These are phyloP conservation scores for Silene coronaria DNA, from an alignment of 179 eudicot species.

Conservation along the genomic window DNA sequence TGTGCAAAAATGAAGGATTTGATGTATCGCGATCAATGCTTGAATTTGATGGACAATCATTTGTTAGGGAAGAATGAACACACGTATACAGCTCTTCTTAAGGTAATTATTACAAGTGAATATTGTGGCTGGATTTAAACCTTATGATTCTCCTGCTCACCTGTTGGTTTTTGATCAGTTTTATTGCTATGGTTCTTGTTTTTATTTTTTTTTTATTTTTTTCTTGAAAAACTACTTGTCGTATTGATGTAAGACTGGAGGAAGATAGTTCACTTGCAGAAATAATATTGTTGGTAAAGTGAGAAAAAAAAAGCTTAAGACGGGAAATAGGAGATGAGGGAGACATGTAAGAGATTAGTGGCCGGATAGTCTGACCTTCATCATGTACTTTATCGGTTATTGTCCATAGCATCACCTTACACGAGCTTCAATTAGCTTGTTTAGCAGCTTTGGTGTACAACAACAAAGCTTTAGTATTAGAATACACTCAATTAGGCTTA, in stretches of 20 bases:
- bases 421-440: not conserved
- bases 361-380: not conserved
- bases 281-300: not conserved
- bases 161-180: not conserved
- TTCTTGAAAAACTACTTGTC: not conserved
- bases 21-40: constrained; percentile 48
- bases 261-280: not conserved
- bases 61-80: constrained; percentile 62
- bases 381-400: constrained; percentile 1
- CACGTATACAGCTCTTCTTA: constrained; percentile 70
- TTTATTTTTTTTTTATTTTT: not conserved
- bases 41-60: constrained; percentile 66
- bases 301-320: not conserved
- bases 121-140: not conserved
- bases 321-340: not conserved
- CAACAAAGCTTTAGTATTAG: not conserved
- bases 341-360: not conserved
- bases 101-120: constrained; percentile 41
- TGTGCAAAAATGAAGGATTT: constrained; percentile 39
- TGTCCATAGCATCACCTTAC: not conserved
- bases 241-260: constrained; percentile 2
- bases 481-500: not conserved
- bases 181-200: not conserved
- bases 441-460: not conserved
- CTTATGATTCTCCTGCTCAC: not conserved